These are phyloP conservation scores for Apiospora aurea DNA, from an alignment of 2,329 filamentous ascomycete species.

Conservation along the genomic window DNA sequence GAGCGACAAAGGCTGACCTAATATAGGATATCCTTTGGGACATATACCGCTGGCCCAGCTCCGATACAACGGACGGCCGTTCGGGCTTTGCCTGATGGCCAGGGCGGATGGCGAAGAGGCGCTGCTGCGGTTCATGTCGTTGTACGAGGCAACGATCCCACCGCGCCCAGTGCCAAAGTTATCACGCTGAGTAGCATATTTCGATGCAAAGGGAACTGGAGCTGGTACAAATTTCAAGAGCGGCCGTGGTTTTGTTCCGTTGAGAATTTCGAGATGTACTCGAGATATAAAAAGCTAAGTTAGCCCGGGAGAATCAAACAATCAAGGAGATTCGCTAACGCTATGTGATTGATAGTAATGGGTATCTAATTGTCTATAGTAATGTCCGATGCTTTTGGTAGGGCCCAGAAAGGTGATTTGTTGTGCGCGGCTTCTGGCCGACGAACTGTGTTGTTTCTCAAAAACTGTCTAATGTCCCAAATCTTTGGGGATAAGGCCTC, in stretches of 20 bases:
- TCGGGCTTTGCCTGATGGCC: conserved; percentile 14
- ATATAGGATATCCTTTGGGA: not conserved
- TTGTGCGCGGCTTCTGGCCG: not conserved
- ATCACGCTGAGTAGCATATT: not conserved
- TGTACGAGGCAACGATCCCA: not conserved
- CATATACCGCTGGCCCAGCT: conserved; percentile 1
- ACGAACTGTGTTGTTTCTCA: not conserved
- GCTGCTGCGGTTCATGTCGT: conserved; percentile 16
- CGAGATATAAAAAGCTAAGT: too few species aligned
- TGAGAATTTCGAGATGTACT: too few species aligned
- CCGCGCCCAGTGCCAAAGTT: conserved; percentile 5
- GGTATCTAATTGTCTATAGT: not conserved
- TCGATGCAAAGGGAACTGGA: too few species aligned
- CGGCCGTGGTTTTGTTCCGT: too few species aligned
- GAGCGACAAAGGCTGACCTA: not conserved
- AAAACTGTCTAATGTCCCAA: too few species aligned
- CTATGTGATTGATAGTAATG: not conserved
- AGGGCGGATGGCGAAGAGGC: not conserved
- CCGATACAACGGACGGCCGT: conserved; percentile 5
- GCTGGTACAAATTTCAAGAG: too few species aligned
- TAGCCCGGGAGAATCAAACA: not conserved
- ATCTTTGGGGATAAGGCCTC: too few species aligned
- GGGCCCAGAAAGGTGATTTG: not conserved
- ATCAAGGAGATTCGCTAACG: not conserved
- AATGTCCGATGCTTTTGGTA: not conserved